Conservation (phyloP, 2,329 filamentous ascomycete genomes). For the Leptographium radiaticola region DNA sequence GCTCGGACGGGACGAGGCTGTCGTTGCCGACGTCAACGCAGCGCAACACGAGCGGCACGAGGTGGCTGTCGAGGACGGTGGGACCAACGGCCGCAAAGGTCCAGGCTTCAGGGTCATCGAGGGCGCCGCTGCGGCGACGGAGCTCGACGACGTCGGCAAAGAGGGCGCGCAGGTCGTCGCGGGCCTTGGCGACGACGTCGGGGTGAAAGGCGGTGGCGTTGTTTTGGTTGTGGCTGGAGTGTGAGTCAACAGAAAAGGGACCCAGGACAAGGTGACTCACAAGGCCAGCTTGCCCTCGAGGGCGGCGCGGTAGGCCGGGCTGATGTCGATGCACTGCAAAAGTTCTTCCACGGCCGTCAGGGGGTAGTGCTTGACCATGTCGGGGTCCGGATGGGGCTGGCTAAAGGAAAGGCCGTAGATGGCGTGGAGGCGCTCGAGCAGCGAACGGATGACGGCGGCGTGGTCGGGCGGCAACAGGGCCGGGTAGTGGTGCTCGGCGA, state of each 20-base stretch:
- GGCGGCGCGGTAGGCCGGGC: not conserved
- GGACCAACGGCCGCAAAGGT: not conserved
- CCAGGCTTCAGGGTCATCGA: not conserved
- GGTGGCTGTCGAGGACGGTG: constrained; percentile 1
- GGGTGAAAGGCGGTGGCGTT: not conserved
- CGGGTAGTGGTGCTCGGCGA: not conserved
- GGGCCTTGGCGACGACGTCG: not conserved
- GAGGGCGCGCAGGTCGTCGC: not conserved
- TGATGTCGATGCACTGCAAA: not conserved
- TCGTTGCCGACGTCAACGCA: not conserved
- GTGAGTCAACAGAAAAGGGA: not conserved
- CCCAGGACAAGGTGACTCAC: not conserved
- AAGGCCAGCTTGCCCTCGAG: not conserved
- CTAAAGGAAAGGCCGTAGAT: not conserved
- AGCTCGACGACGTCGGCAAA: not conserved
- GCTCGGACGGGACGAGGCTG: not conserved
- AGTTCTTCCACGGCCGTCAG: not conserved
- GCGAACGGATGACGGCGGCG: not conserved
- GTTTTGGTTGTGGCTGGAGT: not conserved
- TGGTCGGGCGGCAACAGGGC: not conserved
- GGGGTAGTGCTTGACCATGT: not conserved
- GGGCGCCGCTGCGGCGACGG: not conserved
- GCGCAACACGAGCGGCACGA: not conserved
- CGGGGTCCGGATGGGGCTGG: not conserved
- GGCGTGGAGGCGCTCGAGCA: not conserved